A percentile compares a stretch with the other conserved stretches of the same genome.
Evolutionary conservation across 2,329 filamentous ascomycete genomes (phyloP).

Genomic region (Alternaria infectoria): DNA sequence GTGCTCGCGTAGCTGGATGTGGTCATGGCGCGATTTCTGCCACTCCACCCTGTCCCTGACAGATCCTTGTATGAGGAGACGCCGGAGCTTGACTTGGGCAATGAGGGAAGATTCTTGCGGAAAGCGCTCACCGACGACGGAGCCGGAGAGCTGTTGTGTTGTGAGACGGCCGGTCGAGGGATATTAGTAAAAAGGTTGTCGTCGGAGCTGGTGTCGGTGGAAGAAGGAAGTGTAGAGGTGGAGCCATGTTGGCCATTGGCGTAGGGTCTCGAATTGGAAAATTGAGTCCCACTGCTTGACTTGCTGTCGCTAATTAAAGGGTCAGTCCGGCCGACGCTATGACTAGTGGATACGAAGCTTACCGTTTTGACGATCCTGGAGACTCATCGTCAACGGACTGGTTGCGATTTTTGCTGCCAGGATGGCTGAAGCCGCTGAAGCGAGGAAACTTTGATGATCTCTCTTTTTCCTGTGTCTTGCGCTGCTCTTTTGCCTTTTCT

Average conservation of each 20-base stretch:
- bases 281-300: slow-evolving; percentile 49
- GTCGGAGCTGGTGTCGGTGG: slow-evolving; percentile 45
- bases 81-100: slow-evolving; percentile 33
- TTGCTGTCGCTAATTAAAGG: slow-evolving; percentile 46
- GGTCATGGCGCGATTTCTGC: slow-evolving; percentile 52
- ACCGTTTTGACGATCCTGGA: slow-evolving; percentile 46
- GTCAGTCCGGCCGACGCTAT: slow-evolving; percentile 37
- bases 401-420: slow-evolving; percentile 40
- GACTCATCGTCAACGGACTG: slow-evolving; percentile 47
- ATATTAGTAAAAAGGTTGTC: slow-evolving; percentile 47
- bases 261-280: slow-evolving; percentile 43
- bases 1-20: slow-evolving; percentile 57
- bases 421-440: slow-evolving; percentile 41
- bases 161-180: slow-evolving; percentile 36
- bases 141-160: slow-evolving; percentile 39
- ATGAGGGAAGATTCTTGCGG: slow-evolving; percentile 37
- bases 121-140: slow-evolving; percentile 27
- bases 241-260: slow-evolving; percentile 46
- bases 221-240: slow-evolving; percentile 50
- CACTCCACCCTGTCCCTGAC: slow-evolving; percentile 17
- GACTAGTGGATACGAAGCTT: slow-evolving; percentile 27
- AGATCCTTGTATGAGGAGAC: slow-evolving; percentile 27
- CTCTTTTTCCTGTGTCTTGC: slow-evolving; percentile 40
- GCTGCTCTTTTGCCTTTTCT: slow-evolving; percentile 32
- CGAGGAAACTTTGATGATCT: slow-evolving; percentile 42